Evolutionary conservation across 345 rosid species (phyloP).

Genomic region (Brassica rapa): DNA sequence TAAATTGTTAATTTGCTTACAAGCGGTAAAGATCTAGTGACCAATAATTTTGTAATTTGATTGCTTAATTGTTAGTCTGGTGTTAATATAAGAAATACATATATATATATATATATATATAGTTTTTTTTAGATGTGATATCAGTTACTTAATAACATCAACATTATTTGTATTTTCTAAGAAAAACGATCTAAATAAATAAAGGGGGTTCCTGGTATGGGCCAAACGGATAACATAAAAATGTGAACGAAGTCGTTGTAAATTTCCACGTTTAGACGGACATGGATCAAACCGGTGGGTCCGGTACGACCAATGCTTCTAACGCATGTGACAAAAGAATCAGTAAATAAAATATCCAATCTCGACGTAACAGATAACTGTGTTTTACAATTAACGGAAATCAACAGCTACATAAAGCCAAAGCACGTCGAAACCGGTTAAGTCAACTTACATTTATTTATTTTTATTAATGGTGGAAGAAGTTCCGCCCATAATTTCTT

Average conservation of each 20-base stretch:
- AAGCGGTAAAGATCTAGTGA: background rate
- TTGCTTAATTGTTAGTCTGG: background rate
- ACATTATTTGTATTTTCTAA: background rate
- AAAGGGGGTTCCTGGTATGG: background rate
- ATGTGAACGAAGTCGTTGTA: slow-evolving; percentile 10
- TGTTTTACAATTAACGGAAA: background rate
- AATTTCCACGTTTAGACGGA: slow-evolving; percentile 21
- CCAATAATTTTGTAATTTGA: slow-evolving; percentile 9
- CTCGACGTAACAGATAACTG: background rate
- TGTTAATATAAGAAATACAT: background rate
- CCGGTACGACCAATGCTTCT: slow-evolving; percentile 14
- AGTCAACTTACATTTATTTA: too few relatives aligned
- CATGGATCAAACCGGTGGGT: slow-evolving; percentile 34
- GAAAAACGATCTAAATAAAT: too few relatives aligned
- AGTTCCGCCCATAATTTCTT: too few relatives aligned
- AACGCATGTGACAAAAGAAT: slow-evolving; percentile 16
- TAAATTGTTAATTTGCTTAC: background rate
- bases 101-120: background rate
- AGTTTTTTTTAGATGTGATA: background rate
- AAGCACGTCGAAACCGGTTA: too few relatives aligned
- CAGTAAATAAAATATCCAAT: background rate
- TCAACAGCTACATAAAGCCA: too few relatives aligned
- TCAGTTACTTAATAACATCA: background rate
- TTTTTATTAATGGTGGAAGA: too few relatives aligned
- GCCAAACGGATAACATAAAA: slow-evolving; percentile 2